Percentiles rank a stretch among this genome's conserved stretches.
phyloP scores from a whole-genome alignment of 192 early-diverging fungal genomes.

The Spizellomyces sp. region DNA sequence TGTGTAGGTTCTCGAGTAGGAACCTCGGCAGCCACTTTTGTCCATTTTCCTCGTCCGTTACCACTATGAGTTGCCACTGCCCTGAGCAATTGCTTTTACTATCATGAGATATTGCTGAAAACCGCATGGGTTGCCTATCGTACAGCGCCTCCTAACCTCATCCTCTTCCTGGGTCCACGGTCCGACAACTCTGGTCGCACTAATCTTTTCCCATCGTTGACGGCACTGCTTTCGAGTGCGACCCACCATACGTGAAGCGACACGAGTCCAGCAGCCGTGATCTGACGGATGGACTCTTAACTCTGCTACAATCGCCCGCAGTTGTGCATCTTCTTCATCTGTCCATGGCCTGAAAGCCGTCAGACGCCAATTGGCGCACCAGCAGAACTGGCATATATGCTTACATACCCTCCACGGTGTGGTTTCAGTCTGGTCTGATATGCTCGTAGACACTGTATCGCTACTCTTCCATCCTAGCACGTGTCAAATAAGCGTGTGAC shows the following conservation, averaged over 20 bases:
- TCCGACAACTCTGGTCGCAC: neutral
- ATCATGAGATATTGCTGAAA: neutral
- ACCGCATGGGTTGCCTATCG: no score
- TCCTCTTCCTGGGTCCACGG: conserved; percentile 2
- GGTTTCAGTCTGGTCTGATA: neutral
- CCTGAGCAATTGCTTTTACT: neutral
- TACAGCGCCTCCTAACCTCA: neutral
- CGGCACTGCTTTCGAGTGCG: conserved; percentile 1
- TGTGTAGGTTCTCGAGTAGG: neutral
- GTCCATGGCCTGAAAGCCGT: no score
- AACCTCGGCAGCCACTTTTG: neutral
- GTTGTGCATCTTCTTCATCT: neutral
- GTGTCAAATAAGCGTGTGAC: no score
- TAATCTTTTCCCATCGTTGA: conserved; percentile 3
- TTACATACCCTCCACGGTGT: no score
- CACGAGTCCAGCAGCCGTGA: neutral
- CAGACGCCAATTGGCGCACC: no score
- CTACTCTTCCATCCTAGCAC: neutral
- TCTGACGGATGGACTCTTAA: neutral
- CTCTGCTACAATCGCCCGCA: neutral
- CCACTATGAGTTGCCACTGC: neutral
- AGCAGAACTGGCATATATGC: no score
- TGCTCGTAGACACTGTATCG: neutral
- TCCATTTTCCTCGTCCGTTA: neutral
- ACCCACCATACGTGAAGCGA: neutral